phyloP scores from a whole-genome alignment of 352 stramenopile genomes.

The Elongisporangium prolatum region DNA sequence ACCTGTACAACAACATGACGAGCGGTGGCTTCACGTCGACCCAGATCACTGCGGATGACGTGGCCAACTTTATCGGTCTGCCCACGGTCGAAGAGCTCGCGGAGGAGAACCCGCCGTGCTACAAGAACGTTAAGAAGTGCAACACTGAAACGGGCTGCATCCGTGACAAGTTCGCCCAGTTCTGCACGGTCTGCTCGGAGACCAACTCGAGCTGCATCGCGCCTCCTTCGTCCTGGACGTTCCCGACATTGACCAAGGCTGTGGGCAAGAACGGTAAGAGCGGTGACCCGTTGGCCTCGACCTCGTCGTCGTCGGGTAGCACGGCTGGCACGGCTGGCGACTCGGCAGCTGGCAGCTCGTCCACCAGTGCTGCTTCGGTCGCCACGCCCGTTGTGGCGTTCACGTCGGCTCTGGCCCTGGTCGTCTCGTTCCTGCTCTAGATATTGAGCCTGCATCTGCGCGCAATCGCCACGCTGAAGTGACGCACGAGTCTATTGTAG shows the following conservation, averaged over 20 bases:
- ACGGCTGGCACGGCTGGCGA: constrained; percentile 19
- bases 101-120: constrained; percentile 60
- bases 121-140: constrained; percentile 57
- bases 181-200: constrained; percentile 51
- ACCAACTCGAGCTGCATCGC: constrained; percentile 26
- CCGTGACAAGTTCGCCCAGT: constrained; percentile 53
- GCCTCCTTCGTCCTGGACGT: constrained; percentile 37
- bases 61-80: constrained; percentile 47
- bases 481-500: too few species aligned
- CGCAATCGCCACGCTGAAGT: too few species aligned
- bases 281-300: too few species aligned
- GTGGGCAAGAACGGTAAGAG: constrained; percentile 41
- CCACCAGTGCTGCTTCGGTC: background rate
- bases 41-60: constrained; percentile 20
- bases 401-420: background rate
- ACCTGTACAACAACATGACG: constrained; percentile 50
- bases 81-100: constrained; percentile 39
- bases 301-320: too few species aligned
- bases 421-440: background rate
- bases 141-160: constrained; percentile 47
- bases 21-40: constrained; percentile 29
- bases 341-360: background rate
- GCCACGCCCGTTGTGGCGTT: background rate
- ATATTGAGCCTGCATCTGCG: too few species aligned
- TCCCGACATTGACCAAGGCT: constrained; percentile 41